Evolutionary conservation across 2,329 filamentous ascomycete genomes (phyloP), one percentile per base, ranked within the genome.

Genomic region (Gnomoniopsis smithogilvyi): DNA sequence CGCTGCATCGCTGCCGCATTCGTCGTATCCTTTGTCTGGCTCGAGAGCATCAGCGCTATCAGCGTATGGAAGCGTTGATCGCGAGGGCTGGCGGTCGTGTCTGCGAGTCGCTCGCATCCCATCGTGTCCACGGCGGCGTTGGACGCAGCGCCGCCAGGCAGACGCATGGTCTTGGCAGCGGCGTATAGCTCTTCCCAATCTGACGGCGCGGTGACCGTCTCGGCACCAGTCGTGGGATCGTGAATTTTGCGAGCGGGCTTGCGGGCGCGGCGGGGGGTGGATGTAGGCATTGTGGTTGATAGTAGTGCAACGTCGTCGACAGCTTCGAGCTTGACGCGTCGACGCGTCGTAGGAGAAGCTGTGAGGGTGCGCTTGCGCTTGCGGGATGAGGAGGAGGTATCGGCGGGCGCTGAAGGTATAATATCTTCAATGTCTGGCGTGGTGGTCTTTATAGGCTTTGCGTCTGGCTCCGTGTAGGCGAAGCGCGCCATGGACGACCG

Each of bases 41-140:
- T 92, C 38, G 89, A 94, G 36, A 97, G 82, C 93, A 97, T 96
- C 63, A 97, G 79, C 15, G 92, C 85, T 43, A 96, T 81, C 33
- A 97, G 83, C 3, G 91, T 96, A 68, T 97, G 93, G 67, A 96
- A 93, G 7, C 93, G 84, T 70, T 86, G 86, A 68, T 84, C 82
- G 59, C 75, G 78, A 26, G 78, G 70, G 59, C 75, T 79, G 12
- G 81, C 79, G 1, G 67, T 72, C 17, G 75, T 71, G 51, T 80
- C 76, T 2, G 90, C 90, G 11, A 95, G 80, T 8, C 84, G 83
- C 73, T 92, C 92, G 74, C 95, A 99, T 12, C 95, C 95, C 93
- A 98, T 97, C 0, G 94, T 98, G 72, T 99, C 95, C 12, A 99
- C 95, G 0, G 94, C 90, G 1, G 95, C 95, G 82, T 89, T 74